A percentile compares a stretch with the other conserved stretches of the same genome.
Conservation (phyloP, 1,284 basidiomycete species). For the Trametes hirsuta region DNA sequence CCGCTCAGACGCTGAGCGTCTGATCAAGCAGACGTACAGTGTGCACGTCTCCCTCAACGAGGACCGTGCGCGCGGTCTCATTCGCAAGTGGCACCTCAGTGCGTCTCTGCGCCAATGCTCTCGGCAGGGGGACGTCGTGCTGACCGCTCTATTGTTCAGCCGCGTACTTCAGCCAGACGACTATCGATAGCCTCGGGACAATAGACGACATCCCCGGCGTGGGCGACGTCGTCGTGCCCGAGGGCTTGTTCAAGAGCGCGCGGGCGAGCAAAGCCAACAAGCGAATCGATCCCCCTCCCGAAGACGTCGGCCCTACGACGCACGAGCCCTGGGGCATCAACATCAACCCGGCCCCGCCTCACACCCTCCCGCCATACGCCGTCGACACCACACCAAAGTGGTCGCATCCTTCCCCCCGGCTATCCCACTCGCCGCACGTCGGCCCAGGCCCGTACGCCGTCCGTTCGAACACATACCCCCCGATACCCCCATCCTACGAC, state of each 20-base stretch:
- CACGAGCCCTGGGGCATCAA: conserved; percentile 35
- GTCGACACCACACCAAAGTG: conserved; percentile 22
- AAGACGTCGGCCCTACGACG: conserved; percentile 29
- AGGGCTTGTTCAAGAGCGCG: conserved; percentile 77
- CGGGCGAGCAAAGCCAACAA: conserved; percentile 60
- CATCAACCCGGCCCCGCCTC: conserved; percentile 19
- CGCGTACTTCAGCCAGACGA: conserved; percentile 79
- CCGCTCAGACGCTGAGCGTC: conserved; percentile 37
- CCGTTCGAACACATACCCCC: conserved; percentile 21
- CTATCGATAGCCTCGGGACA: conserved; percentile 65
- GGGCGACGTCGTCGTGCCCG: conserved; percentile 66
- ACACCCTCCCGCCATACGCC: conserved; percentile 24
- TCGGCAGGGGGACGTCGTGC: background rate
- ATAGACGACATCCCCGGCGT: conserved; percentile 68
- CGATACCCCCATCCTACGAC: conserved; percentile 20
- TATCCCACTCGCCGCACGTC: conserved; percentile 13
- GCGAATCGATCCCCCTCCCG: conserved; percentile 47
- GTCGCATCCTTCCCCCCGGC: conserved; percentile 18
- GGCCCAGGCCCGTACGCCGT: conserved; percentile 5
- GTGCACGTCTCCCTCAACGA: conserved; percentile 73
- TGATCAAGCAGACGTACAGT: conserved; percentile 85
- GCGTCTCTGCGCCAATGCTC: conserved; percentile 32
- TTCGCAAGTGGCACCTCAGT: conserved; percentile 85
- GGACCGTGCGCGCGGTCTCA: conserved; percentile 61
- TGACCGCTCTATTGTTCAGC: conserved; percentile 44